Evolutionary conservation across 139 green algal species (phyloP).

Genomic region (Gonium pectorale): DNA sequence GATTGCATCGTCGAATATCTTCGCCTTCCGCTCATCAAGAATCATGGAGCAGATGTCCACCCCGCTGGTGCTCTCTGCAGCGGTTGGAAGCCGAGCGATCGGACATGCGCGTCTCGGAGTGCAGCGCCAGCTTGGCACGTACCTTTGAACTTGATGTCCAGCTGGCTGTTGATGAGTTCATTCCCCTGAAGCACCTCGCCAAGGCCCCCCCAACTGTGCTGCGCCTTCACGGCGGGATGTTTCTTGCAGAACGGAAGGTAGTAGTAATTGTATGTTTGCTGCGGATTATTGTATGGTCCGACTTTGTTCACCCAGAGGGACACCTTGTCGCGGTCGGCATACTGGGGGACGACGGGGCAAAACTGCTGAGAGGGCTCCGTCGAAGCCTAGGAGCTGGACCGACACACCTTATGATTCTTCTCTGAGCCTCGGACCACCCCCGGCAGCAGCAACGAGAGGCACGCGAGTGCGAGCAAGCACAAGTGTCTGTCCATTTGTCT

Average conservation of each 20-base stretch:
- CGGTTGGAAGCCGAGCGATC: not conserved
- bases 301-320: slow-evolving; percentile 96
- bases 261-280: slow-evolving; percentile 99
- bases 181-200: slow-evolving; percentile 97
- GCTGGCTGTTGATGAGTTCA: slow-evolving; percentile 93
- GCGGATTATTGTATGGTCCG: slow-evolving; percentile 95
- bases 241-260: slow-evolving; percentile 93
- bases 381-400: too few species aligned
- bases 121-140: not conserved
- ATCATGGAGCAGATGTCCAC: slow-evolving; percentile 77
- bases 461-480: too few species aligned
- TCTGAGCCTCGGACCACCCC: not conserved
- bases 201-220: slow-evolving; percentile 94
- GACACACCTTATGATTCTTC: slow-evolving; percentile 35
- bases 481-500: too few species aligned
- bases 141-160: slow-evolving; percentile 91
- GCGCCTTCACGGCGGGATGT: slow-evolving; percentile 55
- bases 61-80: not conserved
- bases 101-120: not conserved
- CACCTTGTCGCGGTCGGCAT: slow-evolving; percentile 52
- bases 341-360: too few species aligned
- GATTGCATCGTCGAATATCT: slow-evolving; percentile 85
- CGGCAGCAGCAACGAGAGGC: slow-evolving; percentile 1
- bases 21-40: slow-evolving; percentile 70
- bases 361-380: too few species aligned